Conservation (phyloP, 352 stramenopile genomes). For the Elongisporangium prolatum region DNA sequence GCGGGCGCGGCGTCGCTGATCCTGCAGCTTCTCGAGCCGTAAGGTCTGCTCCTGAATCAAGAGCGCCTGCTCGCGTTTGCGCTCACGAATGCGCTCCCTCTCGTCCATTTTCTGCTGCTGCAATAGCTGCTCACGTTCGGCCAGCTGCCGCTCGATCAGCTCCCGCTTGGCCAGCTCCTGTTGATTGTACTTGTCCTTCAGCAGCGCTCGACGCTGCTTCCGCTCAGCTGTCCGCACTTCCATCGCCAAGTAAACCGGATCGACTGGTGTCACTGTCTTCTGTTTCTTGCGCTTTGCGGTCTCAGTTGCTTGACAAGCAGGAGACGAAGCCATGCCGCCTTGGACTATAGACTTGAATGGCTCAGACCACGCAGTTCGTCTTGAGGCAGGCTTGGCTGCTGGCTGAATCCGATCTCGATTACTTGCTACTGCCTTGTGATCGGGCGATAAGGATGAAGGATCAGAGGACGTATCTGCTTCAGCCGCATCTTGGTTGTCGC, state of each 20-base stretch:
- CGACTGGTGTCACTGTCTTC: slow-evolving; percentile 1
- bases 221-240: slow-evolving; percentile 45
- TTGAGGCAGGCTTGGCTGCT: neutral
- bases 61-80: slow-evolving; percentile 28
- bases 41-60: slow-evolving; percentile 26
- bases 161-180: slow-evolving; percentile 44
- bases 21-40: slow-evolving; percentile 21
- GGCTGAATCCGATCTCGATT: neutral
- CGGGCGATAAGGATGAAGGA: neutral
- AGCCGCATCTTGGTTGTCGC: neutral
- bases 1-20: slow-evolving; percentile 18
- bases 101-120: slow-evolving; percentile 35
- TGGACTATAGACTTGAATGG: too few species aligned
- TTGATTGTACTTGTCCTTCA: slow-evolving; percentile 48
- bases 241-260: slow-evolving; percentile 52
- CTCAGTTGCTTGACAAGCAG: neutral
- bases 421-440: neutral
- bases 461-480: neutral
- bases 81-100: slow-evolving; percentile 27
- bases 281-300: neutral
- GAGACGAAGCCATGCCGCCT: neutral
- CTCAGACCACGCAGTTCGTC: neutral
- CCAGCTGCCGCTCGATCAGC: slow-evolving; percentile 27
- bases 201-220: slow-evolving; percentile 44
- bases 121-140: slow-evolving; percentile 32